phyloP scores from a whole-genome alignment of 441 rosid genomes.

The Pelargonium cotyledonis region DNA sequence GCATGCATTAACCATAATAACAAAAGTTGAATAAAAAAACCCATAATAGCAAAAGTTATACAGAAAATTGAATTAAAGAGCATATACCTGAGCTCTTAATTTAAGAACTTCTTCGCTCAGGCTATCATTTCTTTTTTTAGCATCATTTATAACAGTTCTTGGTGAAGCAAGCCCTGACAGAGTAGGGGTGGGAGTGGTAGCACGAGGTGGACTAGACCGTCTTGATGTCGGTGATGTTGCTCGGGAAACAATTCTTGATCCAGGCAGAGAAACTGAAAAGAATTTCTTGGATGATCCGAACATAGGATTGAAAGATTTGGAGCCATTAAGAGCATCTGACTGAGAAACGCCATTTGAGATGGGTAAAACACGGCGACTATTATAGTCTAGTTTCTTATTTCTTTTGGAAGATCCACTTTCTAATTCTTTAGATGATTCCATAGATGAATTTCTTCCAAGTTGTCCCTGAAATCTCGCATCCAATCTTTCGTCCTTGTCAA shows the following conservation, averaged over 20 bases:
- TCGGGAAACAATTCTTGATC: slow-evolving; percentile 92
- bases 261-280: slow-evolving; percentile 97
- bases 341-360: slow-evolving; percentile 74
- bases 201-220: slow-evolving; percentile 87
- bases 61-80: slow-evolving; percentile 1
- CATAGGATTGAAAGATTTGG: slow-evolving; percentile 73
- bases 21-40: too few species aligned
- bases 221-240: slow-evolving; percentile 94
- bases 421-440: slow-evolving; percentile 67
- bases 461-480: slow-evolving; percentile 67
- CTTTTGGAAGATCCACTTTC: slow-evolving; percentile 62
- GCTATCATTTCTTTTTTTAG: slow-evolving; percentile 60
- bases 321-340: slow-evolving; percentile 56
- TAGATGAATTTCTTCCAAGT: slow-evolving; percentile 66
- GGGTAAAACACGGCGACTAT: slow-evolving; percentile 85
- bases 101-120: slow-evolving; percentile 71
- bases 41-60: too few species aligned
- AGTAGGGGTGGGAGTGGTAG: slow-evolving; percentile 92
- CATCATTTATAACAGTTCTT: slow-evolving; percentile 59
- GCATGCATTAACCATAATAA: not conserved
- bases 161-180: slow-evolving; percentile 78
- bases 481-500: slow-evolving; percentile 67
- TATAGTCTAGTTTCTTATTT: slow-evolving; percentile 77
- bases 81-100: slow-evolving; percentile 80
- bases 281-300: slow-evolving; percentile 89